Base-by-base conservation (phyloP, 495 filamentous ascomycete species). In the Podospora comata region DNA sequence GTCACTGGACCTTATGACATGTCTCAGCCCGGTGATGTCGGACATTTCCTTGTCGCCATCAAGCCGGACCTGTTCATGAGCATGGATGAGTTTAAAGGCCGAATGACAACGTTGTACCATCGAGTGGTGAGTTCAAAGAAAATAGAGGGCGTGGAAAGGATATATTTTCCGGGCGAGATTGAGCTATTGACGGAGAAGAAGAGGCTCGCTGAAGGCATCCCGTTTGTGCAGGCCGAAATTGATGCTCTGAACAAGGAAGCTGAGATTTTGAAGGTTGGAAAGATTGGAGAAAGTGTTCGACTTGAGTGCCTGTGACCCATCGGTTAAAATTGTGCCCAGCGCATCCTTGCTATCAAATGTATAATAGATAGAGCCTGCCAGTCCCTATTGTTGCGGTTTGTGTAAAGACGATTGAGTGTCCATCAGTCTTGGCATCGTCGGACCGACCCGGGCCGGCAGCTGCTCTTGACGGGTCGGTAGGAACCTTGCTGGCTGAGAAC, bases 91-190 rank as follows among this genome's bases (percentile, higher is more conserved):
- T 92, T 92, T 72, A 85, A 84, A 70, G 78, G 79, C 62, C 76
- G 91, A 5, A 92, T 93, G 90, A 87, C 89, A 62, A 84, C 88
- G 70, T 77, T 92, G 1, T 90, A 92, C 73, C 78, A 85, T 74
- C 76, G 84, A 26, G 90, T 91, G 5, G 84, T 88, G 0, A 85
- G 82, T 6, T 84, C 83, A 0, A 86, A 92, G 26, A 91, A 83
- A 78, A 88, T 87, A 81, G 83, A 80, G 2, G 90, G 88, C 0
- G 88, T 92, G n/a, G 88, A 92, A 4, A 79, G 86, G 60, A 91
- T 93, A 7, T 93, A 91, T 72, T 93, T 91, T 73, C 90, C 91
- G 0, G 91, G 91, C 1, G 91, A 93, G 78, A 87, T 92, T 67
- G 91, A 93, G 79, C 86, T 88, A 72, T 67, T 89, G 60, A 87